Evolutionary conservation across 1,139 yeast species (phyloP).

Genomic region (Scheffersomyces parashehatae): DNA sequence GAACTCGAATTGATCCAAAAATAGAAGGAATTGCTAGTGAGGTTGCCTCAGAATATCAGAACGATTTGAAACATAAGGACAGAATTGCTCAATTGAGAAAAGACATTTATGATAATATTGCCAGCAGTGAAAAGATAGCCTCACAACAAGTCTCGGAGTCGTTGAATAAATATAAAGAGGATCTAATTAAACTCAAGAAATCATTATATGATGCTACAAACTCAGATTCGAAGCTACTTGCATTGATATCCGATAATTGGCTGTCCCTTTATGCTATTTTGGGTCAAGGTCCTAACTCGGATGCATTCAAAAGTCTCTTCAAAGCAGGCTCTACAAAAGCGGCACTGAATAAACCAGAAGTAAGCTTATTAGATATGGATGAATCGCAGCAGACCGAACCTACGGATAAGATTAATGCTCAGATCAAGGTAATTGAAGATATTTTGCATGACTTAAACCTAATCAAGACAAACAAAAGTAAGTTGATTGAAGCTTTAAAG

Average conservation of each 20-base stretch:
- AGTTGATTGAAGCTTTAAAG: slow-evolving; percentile 66
- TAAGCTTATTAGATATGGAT: slow-evolving; percentile 66
- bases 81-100: slow-evolving; percentile 32
- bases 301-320: slow-evolving; percentile 34
- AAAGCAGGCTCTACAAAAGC: slow-evolving; percentile 9
- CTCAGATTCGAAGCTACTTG: slow-evolving; percentile 61
- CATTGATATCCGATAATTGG: slow-evolving; percentile 29
- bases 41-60: slow-evolving; percentile 20
- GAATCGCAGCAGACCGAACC: slow-evolving; percentile 29
- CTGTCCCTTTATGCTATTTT: slow-evolving; percentile 27
- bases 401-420: slow-evolving; percentile 23
- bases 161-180: slow-evolving; percentile 37
- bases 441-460: slow-evolving; percentile 43
- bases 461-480: slow-evolving; percentile 59
- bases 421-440: slow-evolving; percentile 48
- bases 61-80: slow-evolving; percentile 26
- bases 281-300: slow-evolving; percentile 35
- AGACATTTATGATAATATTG: slow-evolving; percentile 40
- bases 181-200: slow-evolving; percentile 58
- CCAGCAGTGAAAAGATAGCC: slow-evolving; percentile 35
- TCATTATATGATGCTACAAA: slow-evolving; percentile 67
- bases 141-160: slow-evolving; percentile 10
- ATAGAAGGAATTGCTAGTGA: slow-evolving; percentile 26
- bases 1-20: slow-evolving; percentile 15
- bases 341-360: slow-evolving; percentile 23